Evolutionary conservation across 352 stramenopile species (phyloP).

Genomic region (Aphanomyces euteiches): DNA sequence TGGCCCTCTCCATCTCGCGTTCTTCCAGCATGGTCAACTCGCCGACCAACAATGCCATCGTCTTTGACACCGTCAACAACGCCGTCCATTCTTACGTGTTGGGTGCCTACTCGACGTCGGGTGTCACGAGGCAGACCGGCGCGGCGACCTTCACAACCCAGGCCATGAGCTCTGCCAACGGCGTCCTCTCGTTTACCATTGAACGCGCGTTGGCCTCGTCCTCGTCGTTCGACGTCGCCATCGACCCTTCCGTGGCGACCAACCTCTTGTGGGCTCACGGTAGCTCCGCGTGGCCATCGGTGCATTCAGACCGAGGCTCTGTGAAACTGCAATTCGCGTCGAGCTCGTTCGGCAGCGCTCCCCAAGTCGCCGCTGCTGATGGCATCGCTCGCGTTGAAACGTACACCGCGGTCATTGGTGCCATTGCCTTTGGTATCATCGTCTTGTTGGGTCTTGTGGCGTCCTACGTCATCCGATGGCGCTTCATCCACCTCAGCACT

Average conservation of each 20-base stretch:
- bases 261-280: constrained; percentile 75
- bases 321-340: constrained; percentile 31
- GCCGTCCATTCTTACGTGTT: not conserved
- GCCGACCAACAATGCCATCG: not conserved
- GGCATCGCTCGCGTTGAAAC: constrained; percentile 28
- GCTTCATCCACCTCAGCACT: constrained; percentile 47
- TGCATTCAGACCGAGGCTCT: constrained; percentile 5
- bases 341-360: constrained; percentile 58
- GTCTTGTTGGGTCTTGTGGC: constrained; percentile 6
- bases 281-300: not conserved
- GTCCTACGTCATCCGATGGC: constrained; percentile 6
- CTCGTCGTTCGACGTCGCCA: constrained; percentile 44
- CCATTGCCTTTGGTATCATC: not conserved
- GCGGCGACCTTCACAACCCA: no score
- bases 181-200: constrained; percentile 65
- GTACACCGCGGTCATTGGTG: constrained; percentile 32
- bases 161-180: constrained; percentile 14
- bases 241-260: constrained; percentile 38
- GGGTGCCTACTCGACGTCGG: not conserved
- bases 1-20: not conserved
- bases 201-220: constrained; percentile 56
- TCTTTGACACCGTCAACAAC: constrained; percentile 5
- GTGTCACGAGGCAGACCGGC: not conserved
- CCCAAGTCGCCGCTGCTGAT: constrained; percentile 32
- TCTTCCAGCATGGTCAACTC: constrained; percentile 13